Percentiles rank a stretch among this genome's conserved stretches.
Evolutionary conservation across 257 asterid genomes (phyloP).

Genomic region (Paraleonurus japonicus): DNA sequence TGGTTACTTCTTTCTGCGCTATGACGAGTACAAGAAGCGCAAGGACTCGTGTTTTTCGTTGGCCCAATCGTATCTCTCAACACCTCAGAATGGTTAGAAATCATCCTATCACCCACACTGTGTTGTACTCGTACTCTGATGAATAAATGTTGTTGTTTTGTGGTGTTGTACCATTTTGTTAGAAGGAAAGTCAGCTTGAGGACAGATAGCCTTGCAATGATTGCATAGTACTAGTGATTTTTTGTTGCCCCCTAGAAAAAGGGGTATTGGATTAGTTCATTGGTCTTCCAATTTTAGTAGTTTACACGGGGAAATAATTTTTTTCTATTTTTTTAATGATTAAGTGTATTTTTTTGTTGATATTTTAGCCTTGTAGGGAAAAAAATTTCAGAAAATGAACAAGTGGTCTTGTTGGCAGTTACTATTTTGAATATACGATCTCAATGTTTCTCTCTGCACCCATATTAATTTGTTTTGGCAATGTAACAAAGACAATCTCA

Average conservation of each 20-base stretch:
- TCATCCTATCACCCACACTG: neutral
- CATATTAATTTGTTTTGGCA: too few species aligned
- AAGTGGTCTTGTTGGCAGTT: too few species aligned
- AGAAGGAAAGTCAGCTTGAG: neutral
- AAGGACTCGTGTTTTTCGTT: slow-evolving; percentile 45
- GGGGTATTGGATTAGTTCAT: neutral
- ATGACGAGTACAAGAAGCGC: slow-evolving; percentile 69
- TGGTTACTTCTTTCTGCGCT: slow-evolving; percentile 73
- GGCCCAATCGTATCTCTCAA: slow-evolving; percentile 43
- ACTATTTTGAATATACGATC: too few species aligned
- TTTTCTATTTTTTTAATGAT: too few species aligned
- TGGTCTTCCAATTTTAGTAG: neutral
- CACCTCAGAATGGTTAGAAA: slow-evolving; percentile 18
- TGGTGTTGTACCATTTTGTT: neutral
- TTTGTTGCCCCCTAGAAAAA: neutral
- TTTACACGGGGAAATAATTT: too few species aligned
- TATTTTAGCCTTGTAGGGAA: too few species aligned
- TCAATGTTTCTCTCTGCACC: too few species aligned
- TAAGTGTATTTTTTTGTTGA: too few species aligned
- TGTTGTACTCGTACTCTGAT: neutral
- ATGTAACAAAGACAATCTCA: too few species aligned
- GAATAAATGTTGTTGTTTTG: neutral
- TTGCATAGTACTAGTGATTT: neutral
- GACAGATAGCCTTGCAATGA: neutral
- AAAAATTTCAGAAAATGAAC: too few species aligned